Evolutionary conservation across 2,329 filamentous ascomycete species (phyloP).

Genomic region (Magnaporthiopsis poae): DNA sequence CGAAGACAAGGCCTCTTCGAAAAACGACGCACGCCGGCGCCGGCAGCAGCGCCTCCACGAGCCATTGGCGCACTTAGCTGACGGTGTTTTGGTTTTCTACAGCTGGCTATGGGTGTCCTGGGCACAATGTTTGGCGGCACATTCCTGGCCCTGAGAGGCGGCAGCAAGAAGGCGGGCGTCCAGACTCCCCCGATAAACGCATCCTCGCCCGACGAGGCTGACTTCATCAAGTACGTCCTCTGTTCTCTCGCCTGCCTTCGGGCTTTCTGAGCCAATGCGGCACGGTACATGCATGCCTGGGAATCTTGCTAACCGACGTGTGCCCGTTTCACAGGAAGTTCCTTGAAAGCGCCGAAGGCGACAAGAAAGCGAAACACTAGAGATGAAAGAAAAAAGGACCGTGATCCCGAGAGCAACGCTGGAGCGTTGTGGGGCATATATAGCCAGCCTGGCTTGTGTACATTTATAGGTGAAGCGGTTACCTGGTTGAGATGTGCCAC

Average conservation of each 20-base stretch:
- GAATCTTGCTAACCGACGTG: background rate
- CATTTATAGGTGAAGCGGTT: constrained; percentile 7
- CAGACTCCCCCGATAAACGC: constrained; percentile 52
- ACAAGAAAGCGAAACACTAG: constrained; percentile 34
- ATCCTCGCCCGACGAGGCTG: constrained; percentile 51
- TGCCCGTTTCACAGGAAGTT: constrained; percentile 31
- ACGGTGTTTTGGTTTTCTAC: constrained; percentile 2
- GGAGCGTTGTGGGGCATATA: background rate
- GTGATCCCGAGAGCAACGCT: background rate
- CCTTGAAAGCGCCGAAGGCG: constrained; percentile 32
- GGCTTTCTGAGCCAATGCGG: background rate
- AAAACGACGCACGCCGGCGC: background rate
- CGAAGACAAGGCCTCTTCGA: background rate
- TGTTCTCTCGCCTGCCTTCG: constrained; percentile 7
- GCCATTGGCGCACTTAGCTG: constrained; percentile 12
- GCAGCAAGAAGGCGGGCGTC: constrained; percentile 33
- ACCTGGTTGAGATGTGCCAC: background rate
- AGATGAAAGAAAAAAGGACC: constrained; percentile 8
- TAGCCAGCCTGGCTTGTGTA: constrained; percentile 8
- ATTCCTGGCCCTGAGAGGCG: constrained; percentile 34
- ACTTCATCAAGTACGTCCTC: constrained; percentile 52
- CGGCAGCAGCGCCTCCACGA: constrained; percentile 5
- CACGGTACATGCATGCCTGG: background rate
- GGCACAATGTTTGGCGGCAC: constrained; percentile 38
- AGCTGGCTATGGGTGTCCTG: constrained; percentile 51